Evolutionary conservation across 23 red algal species (phyloP), one percentile per base, ranked within the genome.

Genomic region (Gracilaria gracilis): DNA sequence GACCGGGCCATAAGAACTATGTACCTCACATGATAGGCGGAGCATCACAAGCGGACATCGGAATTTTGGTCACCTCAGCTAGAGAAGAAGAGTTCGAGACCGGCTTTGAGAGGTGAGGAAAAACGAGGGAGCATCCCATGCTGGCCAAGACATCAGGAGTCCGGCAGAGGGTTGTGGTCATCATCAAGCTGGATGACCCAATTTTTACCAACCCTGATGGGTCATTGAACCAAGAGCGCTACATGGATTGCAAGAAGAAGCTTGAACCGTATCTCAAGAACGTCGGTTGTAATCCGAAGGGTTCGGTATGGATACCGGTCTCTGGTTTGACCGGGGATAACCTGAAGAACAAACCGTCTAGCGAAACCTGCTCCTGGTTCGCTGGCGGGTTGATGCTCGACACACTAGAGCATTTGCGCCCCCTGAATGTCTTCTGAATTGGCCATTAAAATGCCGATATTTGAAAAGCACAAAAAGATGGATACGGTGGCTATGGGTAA

Each of bases 91-190:
- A 99, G 79, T 99, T 99, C 87, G 97, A 99, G 64, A 93, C 97
- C 19, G 97, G 97, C 24, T 99, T 99, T 64, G 97, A 99, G 73
- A 85, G 90, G 23, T 93, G 97, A 46, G 97, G 97, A 12, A 93
- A 99, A 70, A 99, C 97, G 11, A 85, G 97, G 29, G 97, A 99
- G 67, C 97, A 99, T 83, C 93, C 97, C 16, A 99, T 99, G 97
- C 61, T 99, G 53, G 97, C 97, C 17, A 99, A 99, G 83, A 99
- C 97, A 32, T 84, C 89, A 17, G 97, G 97, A 23, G 93, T 99
- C 36, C 75, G 97, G 24, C 94, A 96, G 69, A 91, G 96, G 51
- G 79, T 99, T 44, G 81, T 99, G 12, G 80, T 92, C 9, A 65
- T 99, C 20, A 99, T 96, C 47, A 99, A 99, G 78, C 88, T 99